Conservation (phyloP, 2,329 filamentous ascomycete genomes). For the Herpotrichia juniperi region DNA sequence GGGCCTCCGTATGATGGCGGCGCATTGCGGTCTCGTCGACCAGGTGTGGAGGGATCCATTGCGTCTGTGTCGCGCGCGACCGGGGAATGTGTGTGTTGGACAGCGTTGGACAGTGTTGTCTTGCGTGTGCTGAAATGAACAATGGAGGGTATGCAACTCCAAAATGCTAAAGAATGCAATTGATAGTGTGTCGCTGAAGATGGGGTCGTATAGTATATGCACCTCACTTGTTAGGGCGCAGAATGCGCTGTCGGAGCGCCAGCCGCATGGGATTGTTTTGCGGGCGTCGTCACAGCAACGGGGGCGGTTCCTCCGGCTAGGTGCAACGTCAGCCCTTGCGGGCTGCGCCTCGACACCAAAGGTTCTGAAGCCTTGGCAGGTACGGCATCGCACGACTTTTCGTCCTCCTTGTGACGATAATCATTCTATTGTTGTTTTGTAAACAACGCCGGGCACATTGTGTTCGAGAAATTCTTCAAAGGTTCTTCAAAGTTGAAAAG, state of each 20-base stretch:
- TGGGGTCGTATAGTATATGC: neutral
- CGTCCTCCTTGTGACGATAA: no score
- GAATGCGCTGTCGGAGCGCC: neutral
- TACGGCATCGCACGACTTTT: neutral
- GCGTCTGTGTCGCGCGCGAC: slow-evolving; percentile 13
- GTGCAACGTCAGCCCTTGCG: slow-evolving; percentile 1
- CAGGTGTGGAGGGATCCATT: slow-evolving; percentile 44
- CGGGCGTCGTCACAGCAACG: neutral
- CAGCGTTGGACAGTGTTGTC: neutral
- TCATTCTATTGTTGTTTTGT: no score
- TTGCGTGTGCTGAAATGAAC: no score
- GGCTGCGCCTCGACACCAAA: neutral
- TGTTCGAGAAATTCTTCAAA: no score
- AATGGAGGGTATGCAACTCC: no score
- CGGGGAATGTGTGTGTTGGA: neutral
- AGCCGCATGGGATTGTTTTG: neutral
- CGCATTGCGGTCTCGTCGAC: slow-evolving; percentile 16
- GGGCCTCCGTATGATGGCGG: slow-evolving; percentile 47
- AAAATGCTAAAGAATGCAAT: neutral
- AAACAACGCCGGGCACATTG: no score
- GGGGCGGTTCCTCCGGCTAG: no score
- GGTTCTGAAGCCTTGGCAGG: no score
- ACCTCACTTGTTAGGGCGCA: no score
- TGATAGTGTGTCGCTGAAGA: neutral
- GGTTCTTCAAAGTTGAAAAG: no score